Evolutionary conservation across 106 monocot species (phyloP).

Genomic region (Xerophyta viscosa): DNA sequence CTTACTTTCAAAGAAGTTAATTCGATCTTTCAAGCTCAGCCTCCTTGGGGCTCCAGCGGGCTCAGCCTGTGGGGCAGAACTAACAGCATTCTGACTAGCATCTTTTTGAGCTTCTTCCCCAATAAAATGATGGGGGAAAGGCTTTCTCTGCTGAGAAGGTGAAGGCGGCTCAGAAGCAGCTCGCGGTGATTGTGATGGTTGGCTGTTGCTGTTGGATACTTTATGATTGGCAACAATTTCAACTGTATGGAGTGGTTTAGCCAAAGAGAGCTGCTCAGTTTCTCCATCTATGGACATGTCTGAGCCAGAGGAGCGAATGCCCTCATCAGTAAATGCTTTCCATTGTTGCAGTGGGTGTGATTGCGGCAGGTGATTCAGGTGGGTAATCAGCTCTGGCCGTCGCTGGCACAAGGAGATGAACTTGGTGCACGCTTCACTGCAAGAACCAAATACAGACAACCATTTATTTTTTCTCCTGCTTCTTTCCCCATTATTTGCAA

Average conservation of each 20-base stretch:
- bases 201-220: neutral
- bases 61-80: conserved; percentile 9
- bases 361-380: conserved; percentile 11
- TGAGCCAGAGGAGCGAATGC: conserved; percentile 59
- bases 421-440: conserved; percentile 79
- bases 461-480: too few relatives aligned
- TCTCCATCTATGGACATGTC: conserved; percentile 98
- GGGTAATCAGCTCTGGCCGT: conserved; percentile 48
- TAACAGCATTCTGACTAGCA: conserved; percentile 13
- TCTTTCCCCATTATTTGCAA: too few relatives aligned
- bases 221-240: neutral
- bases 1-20: conserved; percentile 89
- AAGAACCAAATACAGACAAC: neutral
- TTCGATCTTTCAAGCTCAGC: conserved; percentile 87
- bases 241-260: neutral
- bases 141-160: conserved; percentile 13
- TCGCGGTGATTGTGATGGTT: conserved; percentile 2
- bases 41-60: conserved; percentile 33
- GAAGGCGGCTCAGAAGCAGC: conserved; percentile 9
- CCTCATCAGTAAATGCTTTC: conserved; percentile 49
- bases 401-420: conserved; percentile 70
- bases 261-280: neutral
- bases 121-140: conserved; percentile 3
- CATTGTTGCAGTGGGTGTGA: conserved; percentile 22
- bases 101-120: conserved; percentile 15